Base-by-base conservation (phyloP, 2,329 filamentous ascomycete species). In the Trichophyton equinum region DNA sequence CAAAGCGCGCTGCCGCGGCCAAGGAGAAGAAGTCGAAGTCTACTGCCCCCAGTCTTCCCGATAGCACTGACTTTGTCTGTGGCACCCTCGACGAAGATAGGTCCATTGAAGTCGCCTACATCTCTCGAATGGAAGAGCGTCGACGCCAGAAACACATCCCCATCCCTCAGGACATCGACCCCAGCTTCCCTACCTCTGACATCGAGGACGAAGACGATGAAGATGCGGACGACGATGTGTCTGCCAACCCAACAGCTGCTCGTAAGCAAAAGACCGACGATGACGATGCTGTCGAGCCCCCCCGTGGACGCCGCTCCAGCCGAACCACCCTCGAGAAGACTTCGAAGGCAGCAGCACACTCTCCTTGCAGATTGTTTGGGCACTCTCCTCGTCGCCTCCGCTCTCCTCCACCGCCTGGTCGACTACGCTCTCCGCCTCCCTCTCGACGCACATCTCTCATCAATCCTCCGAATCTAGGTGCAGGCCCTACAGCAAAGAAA, bases 51-150 rank as follows among this genome's bases (percentile, higher is more conserved):
- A 90, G 96, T 70, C 79, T 99, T 9, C 94, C 94, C 1, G 94
- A 99, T 73, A 96, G 91, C 74, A 97, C 94, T 13, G 94, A 99
- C 73, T 99, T 99, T 66, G 94, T 99, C n/a, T 97, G 94, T 69
- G 94, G 94, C 62, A 99, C 94, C 0, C 80, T 99, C 20, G 94
- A 99, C 66, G 94, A 99, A 74, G 94, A 99, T 69, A 85, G 90
- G 51, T 90, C 91, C 2, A 76, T 97, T n/a, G 94, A 99, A 72
- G 90, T 91, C 66, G 92, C 90, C 0, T 99, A 96, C 72, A 82
- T 95, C 61, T 88, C 89, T 1, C 90, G 88, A 68, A 81, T 95
- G 62, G 88, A 91, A 68, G 85, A 89, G 60, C 86, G 88, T 66
- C 87, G 91, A 67, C 86, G 86, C 55, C 85, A 87, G 66, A 96